Evolutionary conservation across 2,329 filamentous ascomycete genomes (phyloP).

Genomic region (Pseudovirgaria hyperparasitica): DNA sequence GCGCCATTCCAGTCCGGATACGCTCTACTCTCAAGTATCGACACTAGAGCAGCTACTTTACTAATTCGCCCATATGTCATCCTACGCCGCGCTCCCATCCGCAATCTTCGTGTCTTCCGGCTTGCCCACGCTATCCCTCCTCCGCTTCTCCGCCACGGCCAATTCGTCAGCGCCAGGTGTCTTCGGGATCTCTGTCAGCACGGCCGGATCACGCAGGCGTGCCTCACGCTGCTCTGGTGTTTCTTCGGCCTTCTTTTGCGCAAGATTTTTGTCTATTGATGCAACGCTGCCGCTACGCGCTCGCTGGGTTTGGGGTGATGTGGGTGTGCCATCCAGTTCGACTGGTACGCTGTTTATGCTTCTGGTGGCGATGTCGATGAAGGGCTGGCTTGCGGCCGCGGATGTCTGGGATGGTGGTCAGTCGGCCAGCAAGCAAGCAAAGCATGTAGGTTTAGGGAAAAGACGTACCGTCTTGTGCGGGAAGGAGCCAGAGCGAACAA

Average conservation of each 20-base stretch:
- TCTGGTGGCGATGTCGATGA: slow-evolving; percentile 24
- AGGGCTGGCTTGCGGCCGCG: slow-evolving; percentile 14
- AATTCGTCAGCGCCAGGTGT: slow-evolving; percentile 33
- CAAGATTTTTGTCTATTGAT: slow-evolving; percentile 11
- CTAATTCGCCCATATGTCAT: too few species aligned
- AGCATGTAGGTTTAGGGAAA: too few species aligned
- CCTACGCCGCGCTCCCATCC: too few species aligned
- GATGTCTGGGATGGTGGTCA: slow-evolving; percentile 2
- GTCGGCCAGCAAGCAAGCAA: too few species aligned
- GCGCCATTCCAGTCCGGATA: too few species aligned
- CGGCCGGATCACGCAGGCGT: slow-evolving; percentile 33
- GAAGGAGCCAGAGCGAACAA: slow-evolving; percentile 11
- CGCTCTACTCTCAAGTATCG: too few species aligned
- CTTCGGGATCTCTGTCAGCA: slow-evolving; percentile 32
- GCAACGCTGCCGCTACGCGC: slow-evolving; percentile 2
- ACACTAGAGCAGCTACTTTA: too few species aligned
- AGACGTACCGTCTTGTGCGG: slow-evolving; percentile 13
- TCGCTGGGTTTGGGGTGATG: slow-evolving; percentile 9
- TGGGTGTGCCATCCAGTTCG: slow-evolving; percentile 27
- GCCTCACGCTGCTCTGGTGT: too few species aligned
- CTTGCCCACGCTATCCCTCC: too few species aligned
- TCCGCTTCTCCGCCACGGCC: slow-evolving; percentile 19
- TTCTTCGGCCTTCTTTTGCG: slow-evolving; percentile 15
- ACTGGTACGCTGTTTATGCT: slow-evolving; percentile 31
- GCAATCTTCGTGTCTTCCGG: too few species aligned